Evolutionary conservation across 1,284 basidiomycete species (phyloP), one percentile per base, ranked within the genome.

Genomic region (Austroboletus novae-zelandiae): DNA sequence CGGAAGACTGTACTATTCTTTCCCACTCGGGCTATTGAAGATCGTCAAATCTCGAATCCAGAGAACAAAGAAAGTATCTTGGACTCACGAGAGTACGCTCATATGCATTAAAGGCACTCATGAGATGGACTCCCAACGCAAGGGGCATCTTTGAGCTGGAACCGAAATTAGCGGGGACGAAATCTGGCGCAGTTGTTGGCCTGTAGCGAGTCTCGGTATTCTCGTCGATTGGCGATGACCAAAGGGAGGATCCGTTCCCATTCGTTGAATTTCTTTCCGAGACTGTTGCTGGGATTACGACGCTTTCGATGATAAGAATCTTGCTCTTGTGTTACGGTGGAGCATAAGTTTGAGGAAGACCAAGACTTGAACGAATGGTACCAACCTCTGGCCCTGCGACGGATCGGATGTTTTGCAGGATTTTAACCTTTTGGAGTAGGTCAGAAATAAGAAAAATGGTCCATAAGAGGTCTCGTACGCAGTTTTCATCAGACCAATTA

Each of bases 51-150:
- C 14, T 14, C 4, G 13, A 15, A 9, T 32, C 6, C 13, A 5
- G 14, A 5, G 13, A 9, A 32, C 9, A 32, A 32, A 15, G 31
- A n/a, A n/a, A 5, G n/a, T 4, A 36, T 17, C 8, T 36, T 10
- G 15, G 35, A n/a, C 35, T 36, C n/a, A 36, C 35, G 5, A 36
- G 35, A 36, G 35, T 36, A 18, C 35, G 35, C 9, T 36, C 35
- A 10, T 36, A 36, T n/a, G 50, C 47, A 20, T 51, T 51, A n/a
- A 51, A 51, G 8, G 50, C 50, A 9, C 29, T 40, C 50, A 51
- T 51, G 8, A 51, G 47, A 7, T 51, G 50, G 14, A 51, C 47
- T 39, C 50, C 50, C 11, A 51, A 48, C n/a, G 41, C 50, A 20
- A 51, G 36, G 7, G 50, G 50, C 47, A 51, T 43, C 41, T 51